A percentile compares a stretch with the other conserved stretches of the same genome.
These are phyloP conservation scores for Pyrrhoderma lamaoense DNA, from an alignment of 1,284 basidiomycete genomes.

Conservation along the genomic window DNA sequence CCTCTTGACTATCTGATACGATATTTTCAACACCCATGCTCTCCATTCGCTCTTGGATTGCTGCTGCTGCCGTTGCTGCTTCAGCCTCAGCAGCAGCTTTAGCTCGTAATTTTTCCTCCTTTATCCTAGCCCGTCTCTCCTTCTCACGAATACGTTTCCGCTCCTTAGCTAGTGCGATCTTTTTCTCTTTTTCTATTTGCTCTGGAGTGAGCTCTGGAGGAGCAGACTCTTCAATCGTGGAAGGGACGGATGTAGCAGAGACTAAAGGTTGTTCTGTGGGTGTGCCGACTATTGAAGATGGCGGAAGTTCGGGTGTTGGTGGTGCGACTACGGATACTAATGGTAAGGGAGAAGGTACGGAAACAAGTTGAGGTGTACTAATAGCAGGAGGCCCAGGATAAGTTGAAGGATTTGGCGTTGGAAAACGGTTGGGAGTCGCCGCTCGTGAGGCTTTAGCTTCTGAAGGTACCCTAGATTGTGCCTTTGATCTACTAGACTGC, in stretches of 20 bases:
- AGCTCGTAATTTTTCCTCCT: conserved; percentile 12
- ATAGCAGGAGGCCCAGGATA: conserved; percentile 1
- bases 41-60: too few relatives aligned
- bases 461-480: not conserved
- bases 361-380: not conserved
- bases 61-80: not conserved
- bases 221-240: too few relatives aligned
- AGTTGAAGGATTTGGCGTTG: not conserved
- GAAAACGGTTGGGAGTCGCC: too few relatives aligned
- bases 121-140: conserved; percentile 42
- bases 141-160: conserved; percentile 45
- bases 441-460: not conserved
- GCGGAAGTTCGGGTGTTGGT: not conserved
- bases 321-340: not conserved
- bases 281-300: not conserved
- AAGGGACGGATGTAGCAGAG: too few relatives aligned
- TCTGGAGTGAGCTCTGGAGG: not conserved
- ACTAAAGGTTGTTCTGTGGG: not conserved
- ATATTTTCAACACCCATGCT: too few relatives aligned
- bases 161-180: conserved; percentile 34
- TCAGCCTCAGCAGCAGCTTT: conserved; percentile 3
- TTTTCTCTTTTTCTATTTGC: conserved; percentile 38
- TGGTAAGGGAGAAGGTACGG: too few relatives aligned
- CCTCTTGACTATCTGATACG: too few relatives aligned
- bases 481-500: not conserved